Base-by-base conservation (phyloP, 768 basidiomycete species). In the Termitomyces sp. region DNA sequence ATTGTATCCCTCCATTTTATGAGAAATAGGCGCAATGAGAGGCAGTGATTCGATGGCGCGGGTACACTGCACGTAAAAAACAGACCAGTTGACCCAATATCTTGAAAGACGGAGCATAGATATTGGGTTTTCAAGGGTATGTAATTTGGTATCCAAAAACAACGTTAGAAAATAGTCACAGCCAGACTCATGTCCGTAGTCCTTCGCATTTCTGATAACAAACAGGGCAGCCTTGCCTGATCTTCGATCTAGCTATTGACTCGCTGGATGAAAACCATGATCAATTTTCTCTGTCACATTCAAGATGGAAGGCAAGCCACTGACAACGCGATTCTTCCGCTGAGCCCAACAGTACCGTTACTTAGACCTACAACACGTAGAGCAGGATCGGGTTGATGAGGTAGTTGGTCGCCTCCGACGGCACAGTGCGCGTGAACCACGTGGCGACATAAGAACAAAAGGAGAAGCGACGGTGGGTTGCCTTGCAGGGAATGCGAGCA, bases 371-470 rank as follows among this genome's bases (percentile, higher is more conserved):
- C 68, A 15, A 76, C 76, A 15, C 80, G 73, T 35, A 83, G 62
- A 5, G 75, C 72, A 28, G 77, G 76, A 55, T 91, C 89, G 8
- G 79, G 77, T 55, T 82, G 81, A 21, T 75, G 71, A 0, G 88
- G 85, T 8, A 94, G 73, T 2, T 82, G 73, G 38, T 85, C 83
- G 5, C 77, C 78, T 10, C 85, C 83, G n/a, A 76, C 81, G 0
- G 87, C 82, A 62, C 94, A 96, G 8, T 76, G 73, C 0, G 87
- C 87, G 65, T 97, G 94, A 0, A 94, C 88, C 46, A 89, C 81
- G 65, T 97, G 94, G 35, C 91, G 86, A 68, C 94, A 97, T 10
- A 97, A 75, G 70, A 91, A 97, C 30, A 94, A 70, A 3, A 97
- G 67, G 3, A 82, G 65, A n/a, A 91, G 73, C 3, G 80, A 75